Percentiles rank a stretch among this genome's conserved stretches.
These are phyloP conservation scores for Colletotrichum eremochloae DNA, from an alignment of 2,329 filamentous ascomycete species.

Conservation along the genomic window DNA sequence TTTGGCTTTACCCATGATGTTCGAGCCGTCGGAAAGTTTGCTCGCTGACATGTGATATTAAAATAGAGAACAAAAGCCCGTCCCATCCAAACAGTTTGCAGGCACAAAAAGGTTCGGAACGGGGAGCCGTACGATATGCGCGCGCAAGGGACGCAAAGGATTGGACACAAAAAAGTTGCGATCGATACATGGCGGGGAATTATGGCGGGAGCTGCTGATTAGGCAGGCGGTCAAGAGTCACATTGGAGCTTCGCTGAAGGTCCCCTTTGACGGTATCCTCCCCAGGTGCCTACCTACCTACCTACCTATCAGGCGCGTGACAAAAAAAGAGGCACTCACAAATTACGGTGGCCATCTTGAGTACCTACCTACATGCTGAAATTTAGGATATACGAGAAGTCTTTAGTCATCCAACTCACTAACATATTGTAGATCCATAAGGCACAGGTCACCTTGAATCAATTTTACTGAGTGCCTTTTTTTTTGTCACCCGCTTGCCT, in stretches of 20 bases:
- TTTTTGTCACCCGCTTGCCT: no score
- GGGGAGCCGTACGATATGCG: constrained; percentile 9
- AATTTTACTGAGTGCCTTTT: no score
- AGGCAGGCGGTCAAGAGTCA: constrained; percentile 40
- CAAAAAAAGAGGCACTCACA: no score
- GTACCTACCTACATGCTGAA: no score
- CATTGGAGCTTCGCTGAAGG: neutral
- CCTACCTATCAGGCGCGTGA: no score
- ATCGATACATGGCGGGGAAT: constrained; percentile 26
- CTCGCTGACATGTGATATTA: neutral
- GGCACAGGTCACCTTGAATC: no score
- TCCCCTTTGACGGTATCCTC: neutral
- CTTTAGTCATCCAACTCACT: no score
- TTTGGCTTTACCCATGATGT: constrained; percentile 57
- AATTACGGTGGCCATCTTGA: no score
- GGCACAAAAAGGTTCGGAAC: neutral
- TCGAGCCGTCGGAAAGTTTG: neutral
- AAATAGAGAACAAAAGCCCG: neutral
- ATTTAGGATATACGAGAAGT: no score
- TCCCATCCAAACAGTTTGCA: neutral
- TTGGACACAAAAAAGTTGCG: constrained; percentile 31
- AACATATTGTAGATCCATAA: no score
- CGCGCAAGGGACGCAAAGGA: neutral
- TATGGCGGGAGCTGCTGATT: neutral
- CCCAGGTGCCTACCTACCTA: neutral